phyloP scores from a whole-genome alignment of 306 rosid genomes.

The Vicia faba region DNA sequence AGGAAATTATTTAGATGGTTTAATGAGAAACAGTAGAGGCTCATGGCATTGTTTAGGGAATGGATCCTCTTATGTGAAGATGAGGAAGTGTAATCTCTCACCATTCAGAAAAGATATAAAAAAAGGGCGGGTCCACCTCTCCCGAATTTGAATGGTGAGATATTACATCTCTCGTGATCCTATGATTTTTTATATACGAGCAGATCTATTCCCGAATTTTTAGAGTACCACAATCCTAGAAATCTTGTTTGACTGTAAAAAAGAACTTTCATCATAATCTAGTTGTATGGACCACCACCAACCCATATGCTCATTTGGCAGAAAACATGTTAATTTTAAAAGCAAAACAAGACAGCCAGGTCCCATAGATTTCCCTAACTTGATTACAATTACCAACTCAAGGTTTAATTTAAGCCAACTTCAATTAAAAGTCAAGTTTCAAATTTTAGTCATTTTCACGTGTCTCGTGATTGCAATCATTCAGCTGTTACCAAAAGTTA shows the following conservation, averaged over 20 bases:
- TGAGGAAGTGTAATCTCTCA: neutral
- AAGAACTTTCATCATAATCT: conserved; percentile 32
- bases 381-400: conserved; percentile 33
- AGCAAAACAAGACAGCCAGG: conserved; percentile 30
- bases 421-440: conserved; percentile 33
- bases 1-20: neutral
- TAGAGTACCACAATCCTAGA: conserved; percentile 24
- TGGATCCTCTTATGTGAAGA: neutral
- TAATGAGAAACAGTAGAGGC: conserved; percentile 12
- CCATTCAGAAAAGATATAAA: neutral
- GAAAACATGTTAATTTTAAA: conserved; percentile 25
- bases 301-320: conserved; percentile 36
- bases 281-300: conserved; percentile 39
- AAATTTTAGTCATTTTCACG: conserved; percentile 15
- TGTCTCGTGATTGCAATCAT: conserved; percentile 17
- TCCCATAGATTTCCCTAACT: conserved; percentile 32
- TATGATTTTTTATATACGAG: neutral
- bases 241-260: conserved; percentile 24
- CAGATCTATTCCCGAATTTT: neutral
- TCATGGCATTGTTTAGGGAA: neutral
- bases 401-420: conserved; percentile 28
- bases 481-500: neutral
- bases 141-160: neutral
- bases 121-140: neutral
- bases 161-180: neutral